Conservation (phyloP, 176 grass and related monocot species). For the Ensete glaucum region DNA sequence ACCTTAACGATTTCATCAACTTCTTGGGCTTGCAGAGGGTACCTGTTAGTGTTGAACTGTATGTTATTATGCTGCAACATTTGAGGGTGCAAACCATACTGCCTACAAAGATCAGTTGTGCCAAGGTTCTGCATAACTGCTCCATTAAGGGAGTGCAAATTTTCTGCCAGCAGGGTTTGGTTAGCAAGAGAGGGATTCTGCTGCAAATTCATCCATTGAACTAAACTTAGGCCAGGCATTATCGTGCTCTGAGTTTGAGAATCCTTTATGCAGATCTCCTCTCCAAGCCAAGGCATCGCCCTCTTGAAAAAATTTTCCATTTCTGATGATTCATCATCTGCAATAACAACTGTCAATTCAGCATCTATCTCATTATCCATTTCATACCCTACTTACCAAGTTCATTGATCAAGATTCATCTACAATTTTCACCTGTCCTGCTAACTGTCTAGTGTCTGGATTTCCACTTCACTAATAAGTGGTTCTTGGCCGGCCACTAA, state of each 20-base stretch:
- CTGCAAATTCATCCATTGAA: constrained; percentile 93
- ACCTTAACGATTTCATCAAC: constrained; percentile 1
- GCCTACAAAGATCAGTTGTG: constrained; percentile 42
- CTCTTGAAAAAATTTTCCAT: constrained; percentile 80
- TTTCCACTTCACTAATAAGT: too few relatives aligned
- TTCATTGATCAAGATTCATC: constrained; percentile 2
- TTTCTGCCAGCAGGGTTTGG: constrained; percentile 56
- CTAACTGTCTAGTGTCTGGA: too few relatives aligned
- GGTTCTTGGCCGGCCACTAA: too few relatives aligned
- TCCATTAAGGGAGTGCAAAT: constrained; percentile 42
- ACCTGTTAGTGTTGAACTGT: constrained; percentile 5
- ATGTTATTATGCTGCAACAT: constrained; percentile 54
- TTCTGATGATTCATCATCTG: constrained; percentile 77
- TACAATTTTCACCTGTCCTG: too few relatives aligned
- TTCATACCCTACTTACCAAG: not conserved
- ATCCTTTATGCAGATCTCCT: constrained; percentile 87
- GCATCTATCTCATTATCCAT: constrained; percentile 4
- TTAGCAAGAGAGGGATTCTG: constrained; percentile 53
- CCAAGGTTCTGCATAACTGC: constrained; percentile 47
- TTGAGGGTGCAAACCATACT: constrained; percentile 46
- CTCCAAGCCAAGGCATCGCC: constrained; percentile 80
- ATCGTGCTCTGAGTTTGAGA: constrained; percentile 62
- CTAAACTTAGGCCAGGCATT: constrained; percentile 80
- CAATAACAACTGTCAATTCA: constrained; percentile 13
- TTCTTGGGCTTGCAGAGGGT: not conserved